A percentile compares a stretch with the other conserved stretches of the same genome.
Conservation (phyloP, 352 stramenopile genomes). For the Globisporangium perplexum region DNA sequence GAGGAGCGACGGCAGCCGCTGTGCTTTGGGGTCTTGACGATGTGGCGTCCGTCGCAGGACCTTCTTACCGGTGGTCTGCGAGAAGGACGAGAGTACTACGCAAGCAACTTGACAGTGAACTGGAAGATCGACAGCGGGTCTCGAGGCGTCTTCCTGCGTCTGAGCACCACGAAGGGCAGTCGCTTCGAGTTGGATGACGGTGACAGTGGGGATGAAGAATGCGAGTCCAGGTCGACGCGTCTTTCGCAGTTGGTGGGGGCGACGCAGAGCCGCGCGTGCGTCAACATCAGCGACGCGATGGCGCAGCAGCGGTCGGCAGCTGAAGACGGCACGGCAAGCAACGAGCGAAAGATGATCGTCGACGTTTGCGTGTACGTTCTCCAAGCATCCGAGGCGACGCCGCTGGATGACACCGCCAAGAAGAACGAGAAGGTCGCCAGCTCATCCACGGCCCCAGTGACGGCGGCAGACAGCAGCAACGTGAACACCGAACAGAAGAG, state of each 20-base stretch:
- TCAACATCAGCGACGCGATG: conserved; percentile 9
- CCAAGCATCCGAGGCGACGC: conserved; percentile 22
- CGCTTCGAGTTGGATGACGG: conserved; percentile 17
- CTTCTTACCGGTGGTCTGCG: conserved; percentile 29
- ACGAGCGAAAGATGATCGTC: conserved; percentile 20
- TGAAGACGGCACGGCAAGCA: conserved; percentile 5
- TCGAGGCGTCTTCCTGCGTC: conserved; percentile 33
- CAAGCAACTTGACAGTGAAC: conserved; percentile 51
- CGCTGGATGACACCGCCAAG: conserved; percentile 16
- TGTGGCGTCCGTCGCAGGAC: conserved; percentile 62
- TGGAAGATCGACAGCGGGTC: conserved; percentile 47
- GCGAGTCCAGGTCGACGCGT: conserved; percentile 1
- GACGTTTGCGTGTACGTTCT: conserved; percentile 53
- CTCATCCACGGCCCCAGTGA: neutral
- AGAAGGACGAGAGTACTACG: conserved; percentile 56
- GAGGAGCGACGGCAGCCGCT: conserved; percentile 4
- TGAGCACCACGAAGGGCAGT: conserved; percentile 63
- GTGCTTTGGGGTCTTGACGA: conserved; percentile 41
- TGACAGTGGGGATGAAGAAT: conserved; percentile 12
- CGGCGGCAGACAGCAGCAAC: conserved; percentile 7
- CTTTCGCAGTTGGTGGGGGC: neutral
- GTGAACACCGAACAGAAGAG: conserved; percentile 9
- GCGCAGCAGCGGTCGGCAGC: conserved; percentile 10
- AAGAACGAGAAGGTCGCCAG: conserved; percentile 8
- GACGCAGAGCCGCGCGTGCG: neutral